phyloP scores from a whole-genome alignment of 805 yeast species.

The Lipomyces kockii region DNA sequence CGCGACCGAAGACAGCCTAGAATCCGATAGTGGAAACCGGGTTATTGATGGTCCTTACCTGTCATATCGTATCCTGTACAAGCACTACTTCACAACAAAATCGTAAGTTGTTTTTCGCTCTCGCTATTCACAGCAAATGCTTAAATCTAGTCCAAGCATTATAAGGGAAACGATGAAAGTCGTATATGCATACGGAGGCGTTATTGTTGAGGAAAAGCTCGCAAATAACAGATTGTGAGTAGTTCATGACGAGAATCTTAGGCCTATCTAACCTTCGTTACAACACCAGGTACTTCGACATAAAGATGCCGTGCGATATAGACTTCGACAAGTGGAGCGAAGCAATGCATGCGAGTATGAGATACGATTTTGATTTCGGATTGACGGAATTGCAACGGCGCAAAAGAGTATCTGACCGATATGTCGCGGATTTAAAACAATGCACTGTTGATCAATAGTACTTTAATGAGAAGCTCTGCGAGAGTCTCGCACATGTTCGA shows the following conservation, averaged over 20 bases:
- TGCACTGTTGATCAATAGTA: not conserved
- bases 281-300: not conserved
- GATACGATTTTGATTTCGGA: not conserved
- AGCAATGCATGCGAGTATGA: not conserved
- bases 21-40: not conserved
- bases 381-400: slow-evolving; percentile 1
- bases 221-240: not conserved
- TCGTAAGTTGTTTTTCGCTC: not conserved
- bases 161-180: not conserved
- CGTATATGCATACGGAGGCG: not conserved
- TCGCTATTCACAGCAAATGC: not conserved
- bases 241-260: not conserved
- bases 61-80: not conserved
- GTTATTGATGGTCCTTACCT: not conserved
- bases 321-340: not conserved
- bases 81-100: not conserved
- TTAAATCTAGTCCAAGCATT: not conserved
- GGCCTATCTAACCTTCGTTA: not conserved
- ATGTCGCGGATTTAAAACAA: not conserved
- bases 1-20: not conserved
- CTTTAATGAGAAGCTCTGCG: not conserved
- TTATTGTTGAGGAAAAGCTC: not conserved
- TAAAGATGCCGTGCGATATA: not conserved
- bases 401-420: not conserved
- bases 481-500: no score